phyloP scores from a whole-genome alignment of 257 asterid species.

The Echium plantagineum region DNA sequence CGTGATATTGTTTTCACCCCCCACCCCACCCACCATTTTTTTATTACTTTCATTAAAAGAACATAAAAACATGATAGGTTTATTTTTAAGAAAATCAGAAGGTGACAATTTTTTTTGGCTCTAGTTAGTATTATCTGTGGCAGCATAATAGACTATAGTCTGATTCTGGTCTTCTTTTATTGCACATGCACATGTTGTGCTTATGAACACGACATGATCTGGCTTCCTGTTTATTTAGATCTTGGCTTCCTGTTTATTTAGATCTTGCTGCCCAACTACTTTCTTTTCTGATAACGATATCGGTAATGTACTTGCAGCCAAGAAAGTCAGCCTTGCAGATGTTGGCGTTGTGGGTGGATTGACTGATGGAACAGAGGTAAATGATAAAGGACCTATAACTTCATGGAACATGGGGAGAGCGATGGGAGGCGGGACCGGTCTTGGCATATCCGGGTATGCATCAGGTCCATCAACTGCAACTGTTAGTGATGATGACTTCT shows the following conservation, averaged over 20 bases:
- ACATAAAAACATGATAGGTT: no score
- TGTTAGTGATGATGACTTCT: constrained; percentile 39
- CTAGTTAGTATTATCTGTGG: neutral
- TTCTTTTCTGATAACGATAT: constrained; percentile 4
- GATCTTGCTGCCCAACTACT: neutral
- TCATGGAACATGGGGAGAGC: constrained; percentile 49
- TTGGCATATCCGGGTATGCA: constrained; percentile 39
- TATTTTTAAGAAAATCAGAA: no score
- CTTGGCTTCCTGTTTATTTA: no score
- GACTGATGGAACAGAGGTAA: constrained; percentile 45
- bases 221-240: neutral
- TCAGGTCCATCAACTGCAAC: constrained; percentile 28
- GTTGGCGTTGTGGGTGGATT: constrained; percentile 71
- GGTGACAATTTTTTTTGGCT: no score
- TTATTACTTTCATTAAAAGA: no score
- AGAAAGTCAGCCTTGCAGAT: constrained; percentile 72
- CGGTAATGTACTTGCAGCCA: constrained; percentile 43
- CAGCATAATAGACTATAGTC: neutral
- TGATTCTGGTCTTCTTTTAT: neutral
- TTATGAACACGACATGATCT: neutral
- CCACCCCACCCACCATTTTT: no score
- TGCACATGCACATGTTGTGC: neutral
- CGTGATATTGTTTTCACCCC: no score
- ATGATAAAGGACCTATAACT: constrained; percentile 46
- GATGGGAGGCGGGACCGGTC: constrained; percentile 55